These are phyloP conservation scores for Blastobotrys muscicola DNA, from an alignment of 805 yeast genomes.

Conservation along the genomic window DNA sequence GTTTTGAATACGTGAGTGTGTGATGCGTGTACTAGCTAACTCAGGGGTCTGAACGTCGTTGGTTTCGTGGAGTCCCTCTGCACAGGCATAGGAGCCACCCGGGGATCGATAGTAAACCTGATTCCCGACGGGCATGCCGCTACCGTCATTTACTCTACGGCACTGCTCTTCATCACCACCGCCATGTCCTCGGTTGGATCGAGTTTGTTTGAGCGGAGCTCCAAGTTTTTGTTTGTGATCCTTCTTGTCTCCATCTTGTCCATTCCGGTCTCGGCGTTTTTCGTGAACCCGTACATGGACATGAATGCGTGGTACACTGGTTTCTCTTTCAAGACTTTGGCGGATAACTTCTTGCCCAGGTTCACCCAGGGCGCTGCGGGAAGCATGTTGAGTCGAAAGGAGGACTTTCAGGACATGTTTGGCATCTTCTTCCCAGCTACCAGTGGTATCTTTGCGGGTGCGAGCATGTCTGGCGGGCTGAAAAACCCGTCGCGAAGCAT, in stretches of 20 bases:
- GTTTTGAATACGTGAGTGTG: conserved; percentile 50
- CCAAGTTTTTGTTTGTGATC: conserved; percentile 15
- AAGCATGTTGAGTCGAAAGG: conserved; percentile 49
- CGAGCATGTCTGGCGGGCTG: conserved; percentile 95
- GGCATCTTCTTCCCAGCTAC: conserved; percentile 98
- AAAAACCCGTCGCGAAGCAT: conserved; percentile 78
- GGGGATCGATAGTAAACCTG: conserved; percentile 46
- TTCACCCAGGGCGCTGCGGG: conserved; percentile 93
- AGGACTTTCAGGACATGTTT: conserved; percentile 76
- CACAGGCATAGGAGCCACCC: conserved; percentile 57
- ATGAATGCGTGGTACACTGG: conserved; percentile 50
- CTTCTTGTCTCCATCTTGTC: conserved; percentile 15
- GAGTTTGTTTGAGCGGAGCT: conserved; percentile 15
- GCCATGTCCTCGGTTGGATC: conserved; percentile 17
- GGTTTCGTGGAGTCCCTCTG: conserved; percentile 90
- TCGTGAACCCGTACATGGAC: conserved; percentile 48
- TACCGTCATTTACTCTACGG: conserved; percentile 63
- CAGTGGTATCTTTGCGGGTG: conserved; percentile 97
- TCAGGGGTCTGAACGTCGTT: conserved; percentile 80
- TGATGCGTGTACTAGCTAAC: not conserved
- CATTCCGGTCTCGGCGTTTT: conserved; percentile 66
- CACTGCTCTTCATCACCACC: conserved; percentile 29
- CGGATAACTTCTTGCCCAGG: conserved; percentile 61
- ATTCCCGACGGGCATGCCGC: conserved; percentile 66
- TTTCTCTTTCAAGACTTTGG: conserved; percentile 55